These are phyloP conservation scores for Begonia peltatifolia DNA, from an alignment of 306 rosid species.

Conservation along the genomic window DNA sequence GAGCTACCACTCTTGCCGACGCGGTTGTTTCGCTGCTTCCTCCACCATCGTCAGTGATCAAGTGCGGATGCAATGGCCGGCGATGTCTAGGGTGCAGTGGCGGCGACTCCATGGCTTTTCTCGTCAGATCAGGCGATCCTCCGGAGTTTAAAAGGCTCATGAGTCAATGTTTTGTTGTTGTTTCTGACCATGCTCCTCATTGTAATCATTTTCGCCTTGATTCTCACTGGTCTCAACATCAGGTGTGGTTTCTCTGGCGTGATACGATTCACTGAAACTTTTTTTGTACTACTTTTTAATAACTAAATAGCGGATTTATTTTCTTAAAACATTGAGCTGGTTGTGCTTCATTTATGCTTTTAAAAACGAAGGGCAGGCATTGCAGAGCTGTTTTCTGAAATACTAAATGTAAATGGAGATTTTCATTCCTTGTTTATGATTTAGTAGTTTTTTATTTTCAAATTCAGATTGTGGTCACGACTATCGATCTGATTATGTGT, in stretches of 20 bases:
- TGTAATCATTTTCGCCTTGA: slow-evolving; percentile 9
- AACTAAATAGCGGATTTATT: too few species aligned
- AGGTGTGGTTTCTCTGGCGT: slow-evolving; percentile 21
- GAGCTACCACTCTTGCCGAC: slow-evolving; percentile 31
- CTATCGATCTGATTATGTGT: slow-evolving; percentile 25
- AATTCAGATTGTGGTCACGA: slow-evolving; percentile 42
- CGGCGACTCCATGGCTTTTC: slow-evolving; percentile 17
- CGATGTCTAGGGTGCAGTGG: slow-evolving; percentile 32
- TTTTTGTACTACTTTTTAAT: too few species aligned
- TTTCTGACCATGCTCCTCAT: slow-evolving; percentile 26
- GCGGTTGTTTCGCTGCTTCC: slow-evolving; percentile 41
- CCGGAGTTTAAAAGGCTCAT: slow-evolving; percentile 35
- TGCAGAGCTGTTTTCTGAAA: too few species aligned
- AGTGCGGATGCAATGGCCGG: slow-evolving; percentile 29
- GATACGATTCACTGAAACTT: too few species aligned
- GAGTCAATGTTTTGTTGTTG: slow-evolving; percentile 28
- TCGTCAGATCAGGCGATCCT: slow-evolving; percentile 47
- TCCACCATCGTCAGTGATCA: slow-evolving; percentile 17
- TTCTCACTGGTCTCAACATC: slow-evolving; percentile 28
- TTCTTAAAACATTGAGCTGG: too few species aligned
- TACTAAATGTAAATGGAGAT: too few species aligned
- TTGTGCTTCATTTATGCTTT: too few species aligned
- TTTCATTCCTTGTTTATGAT: background rate
- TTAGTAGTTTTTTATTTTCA: background rate
- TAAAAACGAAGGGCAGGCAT: too few species aligned